Conservation (phyloP, 2,329 filamentous ascomycete genomes). For the Neoscytalidium dimidiatum region DNA sequence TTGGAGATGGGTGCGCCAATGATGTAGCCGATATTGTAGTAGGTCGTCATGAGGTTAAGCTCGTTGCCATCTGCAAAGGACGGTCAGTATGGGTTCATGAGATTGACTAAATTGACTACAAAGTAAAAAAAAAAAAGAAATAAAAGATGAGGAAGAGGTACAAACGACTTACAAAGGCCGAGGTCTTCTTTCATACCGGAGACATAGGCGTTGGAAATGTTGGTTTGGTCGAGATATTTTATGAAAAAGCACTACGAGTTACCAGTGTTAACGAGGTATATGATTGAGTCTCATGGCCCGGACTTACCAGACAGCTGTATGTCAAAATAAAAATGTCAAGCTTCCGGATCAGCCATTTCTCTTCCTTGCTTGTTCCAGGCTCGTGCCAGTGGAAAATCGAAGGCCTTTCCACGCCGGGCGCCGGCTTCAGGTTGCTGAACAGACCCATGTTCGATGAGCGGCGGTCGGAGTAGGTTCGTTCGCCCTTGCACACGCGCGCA, state of each 20-base stretch:
- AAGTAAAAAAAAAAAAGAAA: too few relatives aligned
- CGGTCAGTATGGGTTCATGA: not conserved
- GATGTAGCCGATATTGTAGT: constrained; percentile 21
- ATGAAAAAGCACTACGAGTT: constrained; percentile 24
- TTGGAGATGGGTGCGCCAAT: constrained; percentile 11
- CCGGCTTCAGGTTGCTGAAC: not conserved
- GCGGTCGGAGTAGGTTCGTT: not conserved
- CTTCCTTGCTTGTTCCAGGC: constrained; percentile 22
- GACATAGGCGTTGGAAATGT: constrained; percentile 31
- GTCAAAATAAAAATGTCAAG: constrained; percentile 23
- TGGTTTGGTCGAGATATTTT: constrained; percentile 29
- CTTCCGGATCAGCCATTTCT: constrained; percentile 25
- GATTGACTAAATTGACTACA: too few relatives aligned
- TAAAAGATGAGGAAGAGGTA: not conserved
- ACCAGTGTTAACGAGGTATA: not conserved
- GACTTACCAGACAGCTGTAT: constrained; percentile 23
- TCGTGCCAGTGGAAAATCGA: constrained; percentile 20
- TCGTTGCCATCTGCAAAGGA: constrained; percentile 16
- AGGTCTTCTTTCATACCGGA: constrained; percentile 34
- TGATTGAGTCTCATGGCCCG: not conserved
- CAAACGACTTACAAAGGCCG: constrained; percentile 20
- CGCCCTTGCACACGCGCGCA: not conserved
- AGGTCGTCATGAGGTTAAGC: constrained; percentile 20
- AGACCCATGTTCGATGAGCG: not conserved
- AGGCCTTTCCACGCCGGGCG: not conserved